Evolutionary conservation across 164 flowering plant species (phyloP).

Genomic region (Taxillus chinensis): DNA sequence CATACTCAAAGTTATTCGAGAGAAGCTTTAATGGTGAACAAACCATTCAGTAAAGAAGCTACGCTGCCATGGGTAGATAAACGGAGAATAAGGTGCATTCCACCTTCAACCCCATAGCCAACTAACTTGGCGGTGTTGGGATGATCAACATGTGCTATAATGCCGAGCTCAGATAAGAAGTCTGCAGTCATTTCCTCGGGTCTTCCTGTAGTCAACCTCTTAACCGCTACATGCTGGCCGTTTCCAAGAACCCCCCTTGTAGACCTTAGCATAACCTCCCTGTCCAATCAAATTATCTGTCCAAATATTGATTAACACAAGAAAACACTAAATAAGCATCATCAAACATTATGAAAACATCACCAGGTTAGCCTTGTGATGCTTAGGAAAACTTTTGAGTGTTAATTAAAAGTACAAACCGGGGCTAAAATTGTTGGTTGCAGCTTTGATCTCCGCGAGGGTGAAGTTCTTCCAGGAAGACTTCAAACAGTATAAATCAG

Average conservation of each 20-base stretch:
- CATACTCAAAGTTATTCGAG: neutral
- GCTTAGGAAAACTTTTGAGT: too few relatives aligned
- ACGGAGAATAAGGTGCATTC: constrained; percentile 85
- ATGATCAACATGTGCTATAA: constrained; percentile 85
- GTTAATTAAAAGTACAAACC: constrained; percentile 19
- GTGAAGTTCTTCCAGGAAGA: constrained; percentile 48
- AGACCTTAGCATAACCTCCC: constrained; percentile 94
- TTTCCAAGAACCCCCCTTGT: constrained; percentile 66
- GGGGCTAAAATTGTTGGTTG: constrained; percentile 39
- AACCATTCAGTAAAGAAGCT: constrained; percentile 66
- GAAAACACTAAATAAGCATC: too few relatives aligned
- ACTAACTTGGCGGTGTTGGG: constrained; percentile 76
- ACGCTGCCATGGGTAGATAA: constrained; percentile 87
- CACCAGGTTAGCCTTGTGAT: too few relatives aligned
- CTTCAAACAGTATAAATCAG: constrained; percentile 34
- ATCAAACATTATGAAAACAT: too few relatives aligned
- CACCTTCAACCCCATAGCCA: constrained; percentile 93
- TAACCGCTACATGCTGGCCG: constrained; percentile 66
- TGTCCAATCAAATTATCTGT: constrained; percentile 76
- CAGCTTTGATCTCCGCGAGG: constrained; percentile 35
- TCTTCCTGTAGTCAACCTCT: constrained; percentile 53
- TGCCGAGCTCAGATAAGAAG: constrained; percentile 84
- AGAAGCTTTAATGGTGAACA: constrained; percentile 9
- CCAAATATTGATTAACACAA: too few relatives aligned
- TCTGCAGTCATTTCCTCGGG: constrained; percentile 63